A percentile compares a stretch with the other conserved stretches of the same genome.
phyloP scores from a whole-genome alignment of 1,284 basidiomycete genomes.

The Fistulinella cinereoalba region DNA sequence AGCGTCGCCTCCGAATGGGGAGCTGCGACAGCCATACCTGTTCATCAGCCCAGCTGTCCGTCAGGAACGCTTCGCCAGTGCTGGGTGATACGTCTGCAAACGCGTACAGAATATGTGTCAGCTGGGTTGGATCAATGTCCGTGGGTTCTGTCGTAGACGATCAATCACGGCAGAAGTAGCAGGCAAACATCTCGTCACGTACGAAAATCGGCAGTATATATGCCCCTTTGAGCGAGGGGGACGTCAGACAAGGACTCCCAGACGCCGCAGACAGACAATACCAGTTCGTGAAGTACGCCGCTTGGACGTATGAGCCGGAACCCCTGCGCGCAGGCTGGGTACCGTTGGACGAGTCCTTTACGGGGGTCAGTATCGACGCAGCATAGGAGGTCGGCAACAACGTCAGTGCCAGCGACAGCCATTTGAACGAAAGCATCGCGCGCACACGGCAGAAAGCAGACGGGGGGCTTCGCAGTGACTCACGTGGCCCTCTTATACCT shows the following conservation, averaged over 20 bases:
- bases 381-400: conserved; percentile 12
- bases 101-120: conserved; percentile 81
- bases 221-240: conserved; percentile 51
- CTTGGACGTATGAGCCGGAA: conserved; percentile 49
- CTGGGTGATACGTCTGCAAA: conserved; percentile 87
- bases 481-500: conserved; percentile 17
- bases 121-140: conserved; percentile 52
- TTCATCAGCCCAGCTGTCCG: conserved; percentile 92
- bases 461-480: not conserved
- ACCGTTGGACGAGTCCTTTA: conserved; percentile 15
- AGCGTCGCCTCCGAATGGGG: too few species aligned
- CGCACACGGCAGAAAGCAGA: conserved; percentile 5
- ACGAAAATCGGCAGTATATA: conserved; percentile 82
- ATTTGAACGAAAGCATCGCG: conserved; percentile 2
- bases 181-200: conserved; percentile 23
- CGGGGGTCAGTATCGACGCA: conserved; percentile 8
- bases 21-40: too few species aligned
- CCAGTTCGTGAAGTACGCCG: conserved; percentile 71
- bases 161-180: not conserved
- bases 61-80: conserved; percentile 82
- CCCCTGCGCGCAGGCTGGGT: conserved; percentile 48
- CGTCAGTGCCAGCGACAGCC: conserved; percentile 5
- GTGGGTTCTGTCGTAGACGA: conserved; percentile 50
- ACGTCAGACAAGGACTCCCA: not conserved
- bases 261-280: conserved; percentile 20